Conservation (phyloP, 2,329 filamentous ascomycete genomes). For the Stromatinia cepivora region DNA sequence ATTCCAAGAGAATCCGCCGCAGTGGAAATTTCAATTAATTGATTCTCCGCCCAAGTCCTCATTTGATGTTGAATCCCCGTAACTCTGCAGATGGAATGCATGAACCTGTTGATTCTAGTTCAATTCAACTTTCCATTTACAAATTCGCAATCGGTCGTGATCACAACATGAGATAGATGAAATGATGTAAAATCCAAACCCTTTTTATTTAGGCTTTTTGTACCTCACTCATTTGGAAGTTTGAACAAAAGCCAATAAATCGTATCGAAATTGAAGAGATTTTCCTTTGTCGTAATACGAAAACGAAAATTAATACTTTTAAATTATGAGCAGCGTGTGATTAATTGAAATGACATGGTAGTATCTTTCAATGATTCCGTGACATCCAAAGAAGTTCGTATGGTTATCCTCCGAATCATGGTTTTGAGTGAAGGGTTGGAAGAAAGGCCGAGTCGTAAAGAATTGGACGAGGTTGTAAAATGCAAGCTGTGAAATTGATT, state of each 20-base stretch:
- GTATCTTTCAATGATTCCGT: slow-evolving; percentile 7
- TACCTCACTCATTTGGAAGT: neutral
- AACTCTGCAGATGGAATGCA: slow-evolving; percentile 12
- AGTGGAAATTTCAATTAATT: neutral
- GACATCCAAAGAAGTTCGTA: neutral
- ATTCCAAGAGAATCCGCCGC: slow-evolving; percentile 7
- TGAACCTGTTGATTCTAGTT: slow-evolving; percentile 3
- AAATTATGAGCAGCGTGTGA: slow-evolving; percentile 19
- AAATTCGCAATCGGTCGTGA: neutral
- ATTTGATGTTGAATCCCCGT: neutral
- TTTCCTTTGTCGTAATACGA: slow-evolving; percentile 13
- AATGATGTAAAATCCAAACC: neutral
- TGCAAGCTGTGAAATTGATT: neutral
- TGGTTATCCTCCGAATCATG: neutral
- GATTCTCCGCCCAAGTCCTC: neutral
- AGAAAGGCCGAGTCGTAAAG: slow-evolving; percentile 15
- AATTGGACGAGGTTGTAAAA: slow-evolving; percentile 13
- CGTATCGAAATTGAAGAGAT: neutral
- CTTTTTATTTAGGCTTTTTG: neutral
- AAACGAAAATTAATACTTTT: slow-evolving; percentile 7
- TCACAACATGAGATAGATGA: too few relatives aligned
- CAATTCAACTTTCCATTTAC: neutral
- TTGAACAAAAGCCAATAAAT: neutral
- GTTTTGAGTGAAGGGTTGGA: neutral
- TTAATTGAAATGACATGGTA: slow-evolving; percentile 16